phyloP scores from a whole-genome alignment of 257 asterid species.

The Orobanche coerulescens region DNA sequence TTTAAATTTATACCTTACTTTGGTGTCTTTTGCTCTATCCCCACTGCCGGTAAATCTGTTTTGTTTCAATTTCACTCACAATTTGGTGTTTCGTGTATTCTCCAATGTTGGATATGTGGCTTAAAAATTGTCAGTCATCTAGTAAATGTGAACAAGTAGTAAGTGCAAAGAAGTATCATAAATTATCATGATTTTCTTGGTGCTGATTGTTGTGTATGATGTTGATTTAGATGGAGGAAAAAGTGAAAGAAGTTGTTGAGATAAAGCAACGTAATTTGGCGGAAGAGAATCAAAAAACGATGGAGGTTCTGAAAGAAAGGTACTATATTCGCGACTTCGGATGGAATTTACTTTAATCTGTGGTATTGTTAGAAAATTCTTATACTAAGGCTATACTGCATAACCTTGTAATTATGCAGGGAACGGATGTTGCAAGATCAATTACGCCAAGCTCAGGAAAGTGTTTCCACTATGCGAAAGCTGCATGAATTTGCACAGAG shows the following conservation, averaged over 20 bases:
- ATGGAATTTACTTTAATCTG: constrained; percentile 6
- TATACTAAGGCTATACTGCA: neutral
- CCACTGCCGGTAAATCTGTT: constrained; percentile 3
- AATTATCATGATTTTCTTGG: constrained; percentile 8
- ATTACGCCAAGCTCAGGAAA: constrained; percentile 87
- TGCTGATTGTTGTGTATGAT: constrained; percentile 19
- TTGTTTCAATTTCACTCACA: constrained; percentile 3
- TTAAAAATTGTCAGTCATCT: neutral
- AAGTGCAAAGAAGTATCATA: neutral
- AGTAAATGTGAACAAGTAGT: neutral
- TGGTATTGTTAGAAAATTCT: constrained; percentile 2
- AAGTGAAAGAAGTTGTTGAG: constrained; percentile 95
- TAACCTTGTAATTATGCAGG: constrained; percentile 43
- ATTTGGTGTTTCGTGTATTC: neutral
- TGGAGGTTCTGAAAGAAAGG: constrained; percentile 96
- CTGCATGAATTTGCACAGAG: constrained; percentile 97
- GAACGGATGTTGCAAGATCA: constrained; percentile 90
- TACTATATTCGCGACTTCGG: constrained; percentile 24
- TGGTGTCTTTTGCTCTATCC: constrained; percentile 4
- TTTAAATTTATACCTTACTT: neutral
- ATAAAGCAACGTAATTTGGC: constrained; percentile 97
- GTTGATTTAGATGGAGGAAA: constrained; percentile 83
- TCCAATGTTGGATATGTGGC: constrained; percentile 3
- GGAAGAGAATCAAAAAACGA: constrained; percentile 93
- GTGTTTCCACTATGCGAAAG: constrained; percentile 94